Percentiles rank a stretch among this genome's conserved stretches.
Conservation (phyloP, 306 rosid genomes). For the Medicago arabica region DNA sequence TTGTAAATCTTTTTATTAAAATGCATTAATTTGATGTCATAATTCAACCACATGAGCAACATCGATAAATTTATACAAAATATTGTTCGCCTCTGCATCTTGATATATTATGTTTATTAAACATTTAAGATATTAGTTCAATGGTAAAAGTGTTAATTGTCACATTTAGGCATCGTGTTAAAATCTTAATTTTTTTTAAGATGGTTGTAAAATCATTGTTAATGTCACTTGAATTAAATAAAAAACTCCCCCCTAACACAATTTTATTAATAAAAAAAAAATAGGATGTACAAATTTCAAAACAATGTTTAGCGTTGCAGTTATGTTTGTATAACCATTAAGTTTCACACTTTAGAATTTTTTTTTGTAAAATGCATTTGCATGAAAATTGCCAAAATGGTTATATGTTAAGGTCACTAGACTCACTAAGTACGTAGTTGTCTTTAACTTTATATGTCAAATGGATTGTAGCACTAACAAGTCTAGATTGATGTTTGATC, state of each 20-base stretch:
- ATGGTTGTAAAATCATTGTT: too few relatives aligned
- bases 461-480: neutral
- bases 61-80: neutral
- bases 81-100: too few relatives aligned
- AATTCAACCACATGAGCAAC: neutral
- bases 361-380: neutral
- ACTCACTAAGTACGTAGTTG: neutral
- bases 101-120: too few relatives aligned
- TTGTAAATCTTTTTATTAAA: too few relatives aligned
- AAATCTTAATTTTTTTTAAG: too few relatives aligned
- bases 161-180: too few relatives aligned
- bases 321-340: neutral
- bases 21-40: neutral
- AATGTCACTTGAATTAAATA: too few relatives aligned
- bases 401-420: neutral
- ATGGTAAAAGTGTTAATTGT: too few relatives aligned
- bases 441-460: neutral
- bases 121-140: too few relatives aligned
- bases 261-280: too few relatives aligned
- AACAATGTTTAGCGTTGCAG: neutral
- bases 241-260: too few relatives aligned
- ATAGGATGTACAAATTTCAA: neutral
- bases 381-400: neutral
- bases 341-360: neutral
- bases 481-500: neutral